Base-by-base conservation (phyloP, 345 rosid species). In the Eucalyptus guilfoylei region DNA sequence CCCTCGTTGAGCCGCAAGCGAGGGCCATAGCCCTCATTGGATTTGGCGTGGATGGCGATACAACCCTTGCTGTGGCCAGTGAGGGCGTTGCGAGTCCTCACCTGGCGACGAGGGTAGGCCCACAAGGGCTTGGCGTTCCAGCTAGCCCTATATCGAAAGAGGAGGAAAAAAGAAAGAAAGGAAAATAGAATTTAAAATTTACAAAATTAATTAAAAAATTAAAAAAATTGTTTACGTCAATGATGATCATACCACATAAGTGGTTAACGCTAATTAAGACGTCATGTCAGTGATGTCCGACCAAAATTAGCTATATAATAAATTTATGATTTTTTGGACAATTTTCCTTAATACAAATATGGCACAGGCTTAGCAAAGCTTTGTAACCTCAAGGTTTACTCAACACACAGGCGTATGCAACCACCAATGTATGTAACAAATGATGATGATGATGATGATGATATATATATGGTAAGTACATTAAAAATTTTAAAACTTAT, bases 251-350 rank as follows among this genome's bases (percentile, higher is more conserved):
- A 52, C 58, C 11, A 8, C 58, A 52, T 19, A 10, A 4, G 58
- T 8, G 58, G 24, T 21, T 10, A 52, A 8, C 2, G 21, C 5
- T 8, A 0, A 52, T 52, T 52, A 52, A 21, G 58, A 52, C 0
- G 2, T 52, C 11, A 0, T 11, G 0, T 52, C 1, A 21, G 11
- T 0, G 0, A 52, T 52, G 58, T 21, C 11, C 4, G 4, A 52
- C 58, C 11, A 52, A 52, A 21, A 52, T 52, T 52, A 52, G 0
- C 0, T 2, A 0, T 8, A 52, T 52, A 8, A 52, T 52, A 21
- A 52, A 52, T 52, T 52, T 52, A 21, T 52, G 0, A 52, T 1
- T 52, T 52, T 52, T 52, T 52, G 0, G 5, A 8, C 26, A 52
- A 52, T 52, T 52, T 4, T 52, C 58, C 11, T 21, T 8, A 52